A percentile compares a stretch with the other conserved stretches of the same genome.
These are phyloP conservation scores for Didymella lethalis DNA, from an alignment of 2,329 filamentous ascomycete species.

Conservation along the genomic window DNA sequence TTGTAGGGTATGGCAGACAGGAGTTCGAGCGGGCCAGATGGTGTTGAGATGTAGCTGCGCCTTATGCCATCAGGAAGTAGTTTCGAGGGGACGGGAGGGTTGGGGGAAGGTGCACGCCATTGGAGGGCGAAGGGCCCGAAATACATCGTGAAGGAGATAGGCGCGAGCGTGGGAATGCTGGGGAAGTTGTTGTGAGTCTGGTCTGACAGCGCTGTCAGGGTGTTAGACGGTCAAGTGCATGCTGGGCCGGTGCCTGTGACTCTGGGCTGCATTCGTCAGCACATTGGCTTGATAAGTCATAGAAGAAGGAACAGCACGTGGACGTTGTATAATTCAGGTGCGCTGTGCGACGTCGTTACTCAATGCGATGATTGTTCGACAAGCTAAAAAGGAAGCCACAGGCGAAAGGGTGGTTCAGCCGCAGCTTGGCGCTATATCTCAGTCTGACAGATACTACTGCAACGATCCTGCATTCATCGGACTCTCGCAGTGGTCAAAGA, in stretches of 20 bases:
- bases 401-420: conserved; percentile 24
- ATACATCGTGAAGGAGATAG: conserved; percentile 23
- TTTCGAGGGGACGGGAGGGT: conserved; percentile 34
- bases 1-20: conserved; percentile 53
- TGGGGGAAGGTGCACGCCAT: conserved; percentile 38
- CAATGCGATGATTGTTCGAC: background rate
- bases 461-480: background rate
- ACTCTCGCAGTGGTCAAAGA: background rate
- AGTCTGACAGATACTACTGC: background rate
- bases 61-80: conserved; percentile 55
- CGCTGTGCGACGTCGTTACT: too few relatives aligned
- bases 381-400: conserved; percentile 11
- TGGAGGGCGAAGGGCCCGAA: conserved; percentile 43
- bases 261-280: too few relatives aligned
- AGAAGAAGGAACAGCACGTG: too few relatives aligned
- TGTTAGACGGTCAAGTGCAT: too few relatives aligned
- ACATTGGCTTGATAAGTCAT: too few relatives aligned
- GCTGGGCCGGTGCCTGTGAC: too few relatives aligned
- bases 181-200: too few relatives aligned
- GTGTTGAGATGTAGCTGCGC: conserved; percentile 56
- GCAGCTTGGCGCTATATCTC: conserved; percentile 20
- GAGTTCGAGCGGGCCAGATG: conserved; percentile 59
- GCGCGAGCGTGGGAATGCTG: too few relatives aligned
- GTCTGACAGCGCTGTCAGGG: too few relatives aligned
- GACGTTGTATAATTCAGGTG: too few relatives aligned